A percentile compares a stretch with the other conserved stretches of the same genome.
phyloP scores from a whole-genome alignment of 2,329 filamentous ascomycete genomes.

The Fusarium tuaranense region DNA sequence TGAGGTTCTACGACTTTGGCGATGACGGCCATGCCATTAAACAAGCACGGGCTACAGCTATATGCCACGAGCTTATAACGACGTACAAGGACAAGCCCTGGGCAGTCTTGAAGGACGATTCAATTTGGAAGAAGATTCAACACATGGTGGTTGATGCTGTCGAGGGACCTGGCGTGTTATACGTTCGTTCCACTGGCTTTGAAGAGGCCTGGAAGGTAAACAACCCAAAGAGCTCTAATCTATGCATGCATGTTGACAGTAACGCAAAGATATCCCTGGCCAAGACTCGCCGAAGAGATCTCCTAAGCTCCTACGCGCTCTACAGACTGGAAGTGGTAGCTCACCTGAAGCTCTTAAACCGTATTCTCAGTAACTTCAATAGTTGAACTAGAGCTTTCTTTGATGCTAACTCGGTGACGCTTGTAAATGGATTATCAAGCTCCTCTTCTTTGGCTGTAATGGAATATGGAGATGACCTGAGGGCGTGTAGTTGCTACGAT shows the following conservation, averaged over 20 bases:
- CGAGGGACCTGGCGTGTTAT: neutral
- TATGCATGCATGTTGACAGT: neutral
- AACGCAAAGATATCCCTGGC: neutral
- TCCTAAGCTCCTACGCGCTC: neutral
- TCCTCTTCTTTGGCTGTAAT: neutral
- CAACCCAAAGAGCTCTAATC: neutral
- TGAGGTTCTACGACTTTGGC: neutral
- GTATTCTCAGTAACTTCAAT: neutral
- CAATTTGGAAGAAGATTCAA: neutral
- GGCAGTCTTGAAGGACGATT: neutral
- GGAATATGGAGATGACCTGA: neutral
- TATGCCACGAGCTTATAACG: neutral
- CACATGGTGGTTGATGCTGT: neutral
- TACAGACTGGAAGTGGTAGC: neutral
- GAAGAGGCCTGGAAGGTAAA: neutral
- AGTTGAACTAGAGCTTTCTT: neutral
- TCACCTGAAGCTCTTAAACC: neutral
- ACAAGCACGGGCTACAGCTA: neutral
- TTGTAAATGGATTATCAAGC: neutral
- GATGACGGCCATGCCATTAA: neutral
- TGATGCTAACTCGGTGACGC: neutral
- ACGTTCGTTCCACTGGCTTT: neutral
- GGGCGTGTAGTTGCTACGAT: neutral
- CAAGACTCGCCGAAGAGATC: neutral
- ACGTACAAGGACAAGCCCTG: neutral